Percentiles rank a stretch among this genome's conserved stretches.
Evolutionary conservation across 2,329 filamentous ascomycete genomes (phyloP).

Genomic region (Neodidymelliopsis sp.): DNA sequence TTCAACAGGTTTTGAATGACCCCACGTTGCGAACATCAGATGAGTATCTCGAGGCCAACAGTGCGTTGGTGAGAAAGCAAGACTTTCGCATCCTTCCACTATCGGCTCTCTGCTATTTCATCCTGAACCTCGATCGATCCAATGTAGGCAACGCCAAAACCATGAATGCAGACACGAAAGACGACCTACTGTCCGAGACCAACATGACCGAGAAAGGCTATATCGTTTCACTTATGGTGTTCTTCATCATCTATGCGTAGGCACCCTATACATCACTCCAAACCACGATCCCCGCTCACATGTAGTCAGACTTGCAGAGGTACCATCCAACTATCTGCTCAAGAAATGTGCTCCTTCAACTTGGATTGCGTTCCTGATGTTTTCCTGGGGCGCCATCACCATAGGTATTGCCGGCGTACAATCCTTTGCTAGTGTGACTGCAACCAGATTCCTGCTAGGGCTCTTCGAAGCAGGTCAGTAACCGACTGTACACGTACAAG

Average conservation of each 20-base stretch:
- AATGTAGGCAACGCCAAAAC: constrained; percentile 69
- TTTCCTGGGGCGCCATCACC: constrained; percentile 52
- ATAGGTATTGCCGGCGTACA: constrained; percentile 56
- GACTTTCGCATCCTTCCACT: too few species aligned
- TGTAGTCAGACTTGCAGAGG: too few species aligned
- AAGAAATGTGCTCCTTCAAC: constrained; percentile 53
- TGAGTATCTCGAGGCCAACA: too few species aligned
- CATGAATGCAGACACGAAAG: constrained; percentile 65
- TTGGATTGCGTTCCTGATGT: constrained; percentile 55
- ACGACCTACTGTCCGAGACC: constrained; percentile 70
- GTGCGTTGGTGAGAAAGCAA: too few species aligned
- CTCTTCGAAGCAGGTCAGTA: constrained; percentile 39
- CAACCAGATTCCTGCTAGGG: constrained; percentile 52
- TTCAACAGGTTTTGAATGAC: too few species aligned
- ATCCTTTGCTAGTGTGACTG: constrained; percentile 52
- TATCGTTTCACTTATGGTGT: constrained; percentile 38
- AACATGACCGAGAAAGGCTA: constrained; percentile 68
- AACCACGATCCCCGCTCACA: too few species aligned
- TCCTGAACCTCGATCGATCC: too few species aligned
- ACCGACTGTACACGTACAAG: too few species aligned
- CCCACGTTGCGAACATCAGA: too few species aligned
- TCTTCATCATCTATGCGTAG: constrained; percentile 41
- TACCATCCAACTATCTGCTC: too few species aligned
- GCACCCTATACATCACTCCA: too few species aligned
- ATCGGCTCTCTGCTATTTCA: too few species aligned